Percentiles rank a stretch among this genome's conserved stretches.
phyloP scores from a whole-genome alignment of 257 asterid genomes.

The Fraxinus cuspidata region DNA sequence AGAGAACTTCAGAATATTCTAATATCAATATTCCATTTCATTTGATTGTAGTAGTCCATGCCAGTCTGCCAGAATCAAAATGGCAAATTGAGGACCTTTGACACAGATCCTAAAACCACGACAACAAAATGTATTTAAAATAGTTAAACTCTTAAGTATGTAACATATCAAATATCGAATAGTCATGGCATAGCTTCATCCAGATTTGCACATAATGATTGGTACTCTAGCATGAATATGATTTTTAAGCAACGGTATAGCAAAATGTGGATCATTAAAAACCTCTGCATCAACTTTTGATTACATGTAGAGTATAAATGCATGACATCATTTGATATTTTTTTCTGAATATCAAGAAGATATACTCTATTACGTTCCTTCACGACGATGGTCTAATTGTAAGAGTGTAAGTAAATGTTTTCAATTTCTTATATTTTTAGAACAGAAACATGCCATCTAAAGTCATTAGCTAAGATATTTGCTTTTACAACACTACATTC shows the following conservation, averaged over 20 bases:
- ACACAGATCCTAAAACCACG: neutral
- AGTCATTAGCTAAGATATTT: neutral
- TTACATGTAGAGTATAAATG: neutral
- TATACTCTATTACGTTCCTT: neutral
- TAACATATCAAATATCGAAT: neutral
- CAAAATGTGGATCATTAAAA: neutral
- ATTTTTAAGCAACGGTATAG: neutral
- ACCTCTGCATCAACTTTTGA: neutral
- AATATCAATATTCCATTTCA: neutral
- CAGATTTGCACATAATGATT: neutral
- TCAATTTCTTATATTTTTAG: neutral
- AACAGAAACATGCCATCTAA: neutral
- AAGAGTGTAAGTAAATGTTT: neutral
- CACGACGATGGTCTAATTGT: neutral
- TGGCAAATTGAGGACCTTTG: conserved; percentile 6
- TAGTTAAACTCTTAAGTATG: neutral
- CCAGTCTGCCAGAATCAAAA: neutral
- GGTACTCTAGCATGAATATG: neutral
- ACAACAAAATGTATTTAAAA: neutral
- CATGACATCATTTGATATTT: neutral
- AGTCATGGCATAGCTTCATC: neutral
- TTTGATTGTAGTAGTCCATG: neutral
- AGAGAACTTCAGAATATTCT: neutral
- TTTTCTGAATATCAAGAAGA: neutral
- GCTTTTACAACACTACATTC: neutral